Evolutionary conservation across 2,329 filamentous ascomycete species (phyloP), one percentile per base, ranked within the genome.

Genomic region (Colletotrichum noveboracense): DNA sequence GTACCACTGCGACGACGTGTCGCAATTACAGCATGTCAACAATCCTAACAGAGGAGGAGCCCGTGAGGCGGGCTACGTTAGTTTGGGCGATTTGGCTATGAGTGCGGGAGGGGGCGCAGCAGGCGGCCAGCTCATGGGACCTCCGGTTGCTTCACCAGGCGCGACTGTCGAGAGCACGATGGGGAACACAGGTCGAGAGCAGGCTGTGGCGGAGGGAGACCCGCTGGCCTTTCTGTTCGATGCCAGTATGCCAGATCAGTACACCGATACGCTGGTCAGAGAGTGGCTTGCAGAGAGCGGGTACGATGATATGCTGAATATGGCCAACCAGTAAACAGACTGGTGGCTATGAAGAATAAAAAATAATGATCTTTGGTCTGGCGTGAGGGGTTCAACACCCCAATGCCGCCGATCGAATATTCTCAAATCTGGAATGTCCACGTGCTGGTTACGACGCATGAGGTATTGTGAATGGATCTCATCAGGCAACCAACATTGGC

Each of bases 1-100:
- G 78, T 79, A 78, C 28, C 58, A 61, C 21, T 77, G 75, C 43
- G 72, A 77, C 14, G 61, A 71, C 28, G 62, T 77, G 24, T 75
- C 76, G 6, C 71, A 74, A 12, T 30, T 76, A 28, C 74, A 76
- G 34, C 30, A 58, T 34, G 65, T n/a, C 24, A 32, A 32, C 21
- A 38, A 28, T 5, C 36, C 34, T 7, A 36, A 18, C 16, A 36
- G 38, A 24, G 16, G 32, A 26, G 38, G 24, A 14, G 28, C 8
- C 9, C 64, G 64, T 13, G 64, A 18, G 26, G 7, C 26, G 28
- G 38, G 21, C 4, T 18, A 26, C 36, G 36, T 16, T 4, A 55
- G 12, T 10, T 14, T 55, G 7, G 38, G 34, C 3, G 43, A 66
- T 21, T n/a, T 55, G 38, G 0, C 34, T 21, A 66, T 48, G 64